Conservation (phyloP, 116 monocot genomes). For the Thalassia testudinum region DNA sequence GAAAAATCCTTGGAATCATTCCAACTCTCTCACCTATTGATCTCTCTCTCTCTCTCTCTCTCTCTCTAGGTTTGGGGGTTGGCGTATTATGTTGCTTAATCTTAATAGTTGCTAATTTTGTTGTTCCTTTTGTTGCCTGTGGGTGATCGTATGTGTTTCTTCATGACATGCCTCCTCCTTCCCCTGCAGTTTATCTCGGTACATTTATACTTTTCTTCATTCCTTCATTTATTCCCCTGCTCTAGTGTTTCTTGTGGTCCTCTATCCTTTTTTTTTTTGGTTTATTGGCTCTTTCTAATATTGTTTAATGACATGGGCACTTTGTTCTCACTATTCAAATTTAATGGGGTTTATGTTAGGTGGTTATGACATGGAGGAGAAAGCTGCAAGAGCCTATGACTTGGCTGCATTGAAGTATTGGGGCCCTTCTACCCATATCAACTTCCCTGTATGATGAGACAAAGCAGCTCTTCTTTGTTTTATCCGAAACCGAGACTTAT, state of each 20-base stretch:
- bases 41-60: too few relatives aligned
- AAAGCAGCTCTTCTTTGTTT: not conserved
- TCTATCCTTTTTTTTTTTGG: too few relatives aligned
- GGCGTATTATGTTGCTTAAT: too few relatives aligned
- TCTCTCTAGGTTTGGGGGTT: too few relatives aligned
- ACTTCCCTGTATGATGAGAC: slow-evolving; percentile 58
- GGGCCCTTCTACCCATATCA: slow-evolving; percentile 93
- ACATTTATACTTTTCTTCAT: slow-evolving; percentile 1
- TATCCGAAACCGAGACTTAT: not conserved
- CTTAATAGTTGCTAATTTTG: not conserved
- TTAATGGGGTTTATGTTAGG: slow-evolving; percentile 22
- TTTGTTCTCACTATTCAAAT: too few relatives aligned
- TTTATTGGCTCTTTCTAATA: too few relatives aligned
- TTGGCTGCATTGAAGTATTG: slow-evolving; percentile 94
- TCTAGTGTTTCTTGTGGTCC: too few relatives aligned
- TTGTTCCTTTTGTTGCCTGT: slow-evolving; percentile 9
- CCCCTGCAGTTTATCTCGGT: slow-evolving; percentile 77
- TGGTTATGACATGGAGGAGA: slow-evolving; percentile 95
- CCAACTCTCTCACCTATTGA: not conserved
- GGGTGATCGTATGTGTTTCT: not conserved
- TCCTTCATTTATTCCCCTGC: not conserved
- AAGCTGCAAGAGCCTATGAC: slow-evolving; percentile 95
- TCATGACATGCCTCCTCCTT: not conserved
- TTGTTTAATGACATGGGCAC: too few relatives aligned
- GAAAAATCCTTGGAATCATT: slow-evolving; percentile 2